phyloP scores from a whole-genome alignment of 2,329 filamentous ascomycete genomes.

The Fusarium proliferatum region DNA sequence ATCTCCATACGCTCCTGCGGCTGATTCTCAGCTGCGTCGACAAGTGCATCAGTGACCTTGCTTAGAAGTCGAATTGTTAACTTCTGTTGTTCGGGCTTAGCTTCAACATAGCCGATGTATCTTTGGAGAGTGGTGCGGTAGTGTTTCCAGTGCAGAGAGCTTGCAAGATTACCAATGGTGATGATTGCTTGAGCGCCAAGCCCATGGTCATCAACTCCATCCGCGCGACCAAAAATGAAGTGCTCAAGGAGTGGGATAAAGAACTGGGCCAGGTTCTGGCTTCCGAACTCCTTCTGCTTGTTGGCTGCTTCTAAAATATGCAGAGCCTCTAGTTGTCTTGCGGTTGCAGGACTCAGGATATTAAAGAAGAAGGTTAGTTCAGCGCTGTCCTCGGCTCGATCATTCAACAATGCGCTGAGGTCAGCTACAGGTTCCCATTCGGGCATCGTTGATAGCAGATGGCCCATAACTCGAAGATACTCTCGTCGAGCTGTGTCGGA shows the following conservation, averaged over 20 bases:
- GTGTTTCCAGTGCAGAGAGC: slow-evolving; percentile 88
- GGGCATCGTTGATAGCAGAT: slow-evolving; percentile 77
- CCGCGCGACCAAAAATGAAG: slow-evolving; percentile 86
- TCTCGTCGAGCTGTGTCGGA: slow-evolving; percentile 90
- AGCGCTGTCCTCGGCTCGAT: slow-evolving; percentile 70
- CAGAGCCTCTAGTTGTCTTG: slow-evolving; percentile 85
- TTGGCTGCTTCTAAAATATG: slow-evolving; percentile 79
- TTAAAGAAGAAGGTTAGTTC: slow-evolving; percentile 89
- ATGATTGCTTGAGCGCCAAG: slow-evolving; percentile 87
- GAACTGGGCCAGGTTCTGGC: slow-evolving; percentile 84
- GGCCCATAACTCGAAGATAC: slow-evolving; percentile 81
- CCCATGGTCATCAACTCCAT: slow-evolving; percentile 81
- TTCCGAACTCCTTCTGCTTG: slow-evolving; percentile 70
- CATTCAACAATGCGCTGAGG: slow-evolving; percentile 74
- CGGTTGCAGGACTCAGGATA: slow-evolving; percentile 87
- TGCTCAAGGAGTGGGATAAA: slow-evolving; percentile 94
- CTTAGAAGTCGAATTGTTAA: slow-evolving; percentile 85
- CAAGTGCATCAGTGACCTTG: slow-evolving; percentile 81
- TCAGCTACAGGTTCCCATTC: slow-evolving; percentile 78
- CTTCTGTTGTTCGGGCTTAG: slow-evolving; percentile 86
- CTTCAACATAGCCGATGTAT: slow-evolving; percentile 84
- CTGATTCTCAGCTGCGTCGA: slow-evolving; percentile 61
- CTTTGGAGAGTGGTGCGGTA: slow-evolving; percentile 86
- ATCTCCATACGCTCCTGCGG: slow-evolving; percentile 57
- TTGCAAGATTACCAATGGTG: slow-evolving; percentile 79